Conservation (phyloP, 2,329 filamentous ascomycete species). For the Botryosphaeria agaves region DNA sequence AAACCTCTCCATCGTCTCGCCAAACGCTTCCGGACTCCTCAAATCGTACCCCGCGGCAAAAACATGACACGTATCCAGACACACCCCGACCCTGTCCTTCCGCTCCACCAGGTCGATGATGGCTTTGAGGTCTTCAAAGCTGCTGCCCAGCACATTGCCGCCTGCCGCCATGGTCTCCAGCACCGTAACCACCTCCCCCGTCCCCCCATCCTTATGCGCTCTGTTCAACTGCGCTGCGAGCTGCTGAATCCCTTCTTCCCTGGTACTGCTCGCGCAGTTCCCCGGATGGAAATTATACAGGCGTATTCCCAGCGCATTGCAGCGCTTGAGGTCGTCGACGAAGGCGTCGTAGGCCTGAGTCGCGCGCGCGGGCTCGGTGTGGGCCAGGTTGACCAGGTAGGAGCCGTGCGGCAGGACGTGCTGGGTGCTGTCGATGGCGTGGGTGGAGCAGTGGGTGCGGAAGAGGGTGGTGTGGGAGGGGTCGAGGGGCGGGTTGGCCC, state of each 20-base stretch:
- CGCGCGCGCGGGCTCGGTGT: constrained; percentile 62
- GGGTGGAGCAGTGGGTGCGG: constrained; percentile 45
- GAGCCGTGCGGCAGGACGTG: constrained; percentile 84
- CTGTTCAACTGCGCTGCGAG: constrained; percentile 71
- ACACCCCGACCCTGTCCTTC: constrained; percentile 76
- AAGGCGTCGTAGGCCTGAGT: constrained; percentile 75
- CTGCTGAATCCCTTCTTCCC: constrained; percentile 53
- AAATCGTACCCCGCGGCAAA: constrained; percentile 92
- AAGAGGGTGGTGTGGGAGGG: constrained; percentile 53
- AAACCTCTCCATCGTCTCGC: constrained; percentile 56
- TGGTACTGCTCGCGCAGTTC: constrained; percentile 49
- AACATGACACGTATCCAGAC: constrained; percentile 90
- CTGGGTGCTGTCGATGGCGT: constrained; percentile 52
- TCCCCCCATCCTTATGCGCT: constrained; percentile 51
- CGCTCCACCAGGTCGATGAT: constrained; percentile 68
- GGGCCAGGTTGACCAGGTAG: constrained; percentile 91
- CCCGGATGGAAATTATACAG: constrained; percentile 99
- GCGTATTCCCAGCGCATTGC: constrained; percentile 67
- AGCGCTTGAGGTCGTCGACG: constrained; percentile 72
- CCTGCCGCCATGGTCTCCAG: constrained; percentile 91
- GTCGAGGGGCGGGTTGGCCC: constrained; percentile 65
- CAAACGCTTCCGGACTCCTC: constrained; percentile 55
- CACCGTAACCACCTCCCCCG: constrained; percentile 63
- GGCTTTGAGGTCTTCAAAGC: constrained; percentile 71
- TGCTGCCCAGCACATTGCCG: constrained; percentile 73